phyloP scores from a whole-genome alignment of 306 rosid genomes.

The Rubus parviflorus region DNA sequence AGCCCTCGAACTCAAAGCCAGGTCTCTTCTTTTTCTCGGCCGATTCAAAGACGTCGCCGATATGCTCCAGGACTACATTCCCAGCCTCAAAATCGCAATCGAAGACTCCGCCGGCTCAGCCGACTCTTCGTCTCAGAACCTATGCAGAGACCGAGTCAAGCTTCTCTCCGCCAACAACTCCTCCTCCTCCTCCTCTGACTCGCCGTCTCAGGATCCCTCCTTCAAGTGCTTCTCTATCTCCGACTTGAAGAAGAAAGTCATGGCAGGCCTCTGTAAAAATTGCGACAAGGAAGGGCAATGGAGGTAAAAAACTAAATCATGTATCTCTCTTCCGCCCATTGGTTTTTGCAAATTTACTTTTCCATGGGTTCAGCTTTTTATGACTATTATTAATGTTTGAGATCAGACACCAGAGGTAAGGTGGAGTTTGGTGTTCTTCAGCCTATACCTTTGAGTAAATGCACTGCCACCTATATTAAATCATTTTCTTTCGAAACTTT shows the following conservation, averaged over 20 bases:
- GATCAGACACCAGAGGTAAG: constrained; percentile 11
- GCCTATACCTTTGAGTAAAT: constrained; percentile 39
- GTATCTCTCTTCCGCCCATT: constrained; percentile 10
- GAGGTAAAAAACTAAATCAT: constrained; percentile 51
- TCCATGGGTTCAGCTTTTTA: constrained; percentile 28
- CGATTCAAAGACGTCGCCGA: constrained; percentile 86
- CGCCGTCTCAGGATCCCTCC: constrained; percentile 46
- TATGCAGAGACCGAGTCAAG: constrained; percentile 70
- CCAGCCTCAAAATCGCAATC: constrained; percentile 68
- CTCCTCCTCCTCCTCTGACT: constrained; percentile 48
- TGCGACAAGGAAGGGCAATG: constrained; percentile 88
- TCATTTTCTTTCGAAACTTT: neutral
- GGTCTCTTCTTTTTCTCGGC: constrained; percentile 69
- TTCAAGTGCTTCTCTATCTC: constrained; percentile 97
- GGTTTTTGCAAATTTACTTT: constrained; percentile 16
- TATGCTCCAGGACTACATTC: constrained; percentile 95
- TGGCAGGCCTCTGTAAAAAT: constrained; percentile 82
- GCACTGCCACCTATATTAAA: constrained; percentile 37
- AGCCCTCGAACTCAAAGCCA: constrained; percentile 82
- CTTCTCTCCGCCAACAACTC: constrained; percentile 42
- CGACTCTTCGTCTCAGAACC: constrained; percentile 56
- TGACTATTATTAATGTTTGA: constrained; percentile 29
- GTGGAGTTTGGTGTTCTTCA: neutral
- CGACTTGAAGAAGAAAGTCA: constrained; percentile 84
- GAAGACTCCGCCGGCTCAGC: constrained; percentile 56